Evolutionary conservation across 2,329 filamentous ascomycete genomes (phyloP), one percentile per base, ranked within the genome.

Genomic region (Fusarium pseudocircinatum): DNA sequence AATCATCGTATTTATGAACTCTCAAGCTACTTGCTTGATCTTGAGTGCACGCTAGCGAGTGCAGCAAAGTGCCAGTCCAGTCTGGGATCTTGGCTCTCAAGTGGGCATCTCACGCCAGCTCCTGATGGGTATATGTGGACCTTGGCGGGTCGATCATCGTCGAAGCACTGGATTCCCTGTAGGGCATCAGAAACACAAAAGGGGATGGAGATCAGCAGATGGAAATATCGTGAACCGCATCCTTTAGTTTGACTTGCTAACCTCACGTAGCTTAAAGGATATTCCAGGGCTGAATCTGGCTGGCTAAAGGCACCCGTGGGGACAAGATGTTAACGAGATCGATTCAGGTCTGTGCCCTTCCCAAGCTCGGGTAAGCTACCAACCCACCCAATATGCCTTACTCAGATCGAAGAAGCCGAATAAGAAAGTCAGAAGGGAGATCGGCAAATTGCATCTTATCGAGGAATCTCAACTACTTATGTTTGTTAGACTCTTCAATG

Each of bases 41-140:
- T 36, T 34, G 26, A 24, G 28, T 36, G 26, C n/a, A 40, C 60
- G 26, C 60, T 46, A 59, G 59, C 28, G 24, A 36, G 47, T 47
- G 40, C 60, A 59, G 49, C 30, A 39, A 56, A 43, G 24, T 42
- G 30, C 28, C 36, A 30, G 30, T 26, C 60, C 36, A 30, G 36
- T 30, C 60, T 37, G 54, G 63, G 63, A 58, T 66, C 42, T 65
- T 67, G 50, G 39, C 42, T 53, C 40, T 47, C 40, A 44, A 26
- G 26, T 44, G 44, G 34, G 44, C 44, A 28, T 36, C 62, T 52
- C 50, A 44, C 59, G 49, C 53, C 34, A 46, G 24, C 26, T 34
- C 34, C 37, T 36, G 24, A 67, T 67, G 64, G 64, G 44, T 67
- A 67, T 60, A 22, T 67, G 64, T 67, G 65, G 63, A 54, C 32